phyloP scores from a whole-genome alignment of 208 protist genomes.

The Crithidia mellificae region DNA sequence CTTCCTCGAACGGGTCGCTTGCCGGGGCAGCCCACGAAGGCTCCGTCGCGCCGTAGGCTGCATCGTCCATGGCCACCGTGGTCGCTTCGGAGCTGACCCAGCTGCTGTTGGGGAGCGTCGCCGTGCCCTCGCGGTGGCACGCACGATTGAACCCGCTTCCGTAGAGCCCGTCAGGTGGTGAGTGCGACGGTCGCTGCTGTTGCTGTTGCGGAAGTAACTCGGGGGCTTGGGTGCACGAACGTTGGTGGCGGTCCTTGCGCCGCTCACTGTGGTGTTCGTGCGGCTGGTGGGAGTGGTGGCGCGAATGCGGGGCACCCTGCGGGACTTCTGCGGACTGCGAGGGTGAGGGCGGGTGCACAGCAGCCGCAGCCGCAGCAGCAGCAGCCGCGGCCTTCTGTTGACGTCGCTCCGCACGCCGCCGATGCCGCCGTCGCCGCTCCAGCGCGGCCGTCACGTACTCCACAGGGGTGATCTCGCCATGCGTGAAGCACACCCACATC shows the following conservation, averaged over 20 bases:
- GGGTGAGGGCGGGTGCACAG: background rate
- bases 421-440: slow-evolving; percentile 29
- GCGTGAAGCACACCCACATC: slow-evolving; percentile 68
- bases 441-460: slow-evolving; percentile 11
- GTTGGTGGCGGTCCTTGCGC: slow-evolving; percentile 10
- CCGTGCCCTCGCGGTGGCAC: too few relatives aligned
- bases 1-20: slow-evolving; percentile 16
- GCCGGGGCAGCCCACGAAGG: background rate
- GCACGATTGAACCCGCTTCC: too few relatives aligned
- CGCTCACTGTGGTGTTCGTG: background rate
- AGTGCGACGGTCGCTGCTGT: too few relatives aligned
- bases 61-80: background rate
- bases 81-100: slow-evolving; percentile 16
- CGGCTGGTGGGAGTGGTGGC: too few relatives aligned
- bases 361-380: background rate
- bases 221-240: background rate
- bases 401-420: slow-evolving; percentile 25
- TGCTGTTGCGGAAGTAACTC: background rate
- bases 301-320: too few relatives aligned
- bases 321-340: too few relatives aligned
- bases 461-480: slow-evolving; percentile 49
- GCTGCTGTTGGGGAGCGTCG: slow-evolving; percentile 1
- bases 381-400: background rate
- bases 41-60: background rate
- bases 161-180: too few relatives aligned